These are phyloP conservation scores for Pseudovirgaria hyperparasitica DNA, from an alignment of 2,329 filamentous ascomycete species.

Conservation along the genomic window DNA sequence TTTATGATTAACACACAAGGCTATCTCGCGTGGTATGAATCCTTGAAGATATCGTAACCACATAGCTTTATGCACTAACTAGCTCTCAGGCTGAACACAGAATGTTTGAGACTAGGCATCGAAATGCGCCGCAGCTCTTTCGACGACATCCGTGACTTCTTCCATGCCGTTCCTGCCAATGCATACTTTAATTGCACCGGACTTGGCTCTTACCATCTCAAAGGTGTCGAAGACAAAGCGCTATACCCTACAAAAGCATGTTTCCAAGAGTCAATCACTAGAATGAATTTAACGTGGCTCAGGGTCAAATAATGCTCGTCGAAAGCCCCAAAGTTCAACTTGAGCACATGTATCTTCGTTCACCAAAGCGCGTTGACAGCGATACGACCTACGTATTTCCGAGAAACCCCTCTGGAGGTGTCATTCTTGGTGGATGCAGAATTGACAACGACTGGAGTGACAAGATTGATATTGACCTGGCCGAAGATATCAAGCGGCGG, in stretches of 20 bases:
- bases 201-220: slow-evolving; percentile 59
- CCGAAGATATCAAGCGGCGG: slow-evolving; percentile 71
- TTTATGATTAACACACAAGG: slow-evolving; percentile 27
- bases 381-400: slow-evolving; percentile 34
- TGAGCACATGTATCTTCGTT: slow-evolving; percentile 29
- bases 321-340: slow-evolving; percentile 28
- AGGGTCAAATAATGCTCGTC: slow-evolving; percentile 76
- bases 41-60: background rate
- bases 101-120: slow-evolving; percentile 62
- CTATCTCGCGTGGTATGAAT: slow-evolving; percentile 22
- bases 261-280: too few relatives aligned
- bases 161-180: slow-evolving; percentile 49
- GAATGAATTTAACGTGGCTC: too few relatives aligned
- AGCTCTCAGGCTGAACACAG: slow-evolving; percentile 30
- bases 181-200: slow-evolving; percentile 79
- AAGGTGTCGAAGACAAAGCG: slow-evolving; percentile 65
- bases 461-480: slow-evolving; percentile 63
- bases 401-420: slow-evolving; percentile 53
- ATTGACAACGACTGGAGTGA: slow-evolving; percentile 70
- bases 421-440: slow-evolving; percentile 72
- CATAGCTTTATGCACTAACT: slow-evolving; percentile 3
- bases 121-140: slow-evolving; percentile 33
- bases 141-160: slow-evolving; percentile 57
- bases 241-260: slow-evolving; percentile 62
- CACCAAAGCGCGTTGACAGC: slow-evolving; percentile 27